Percentiles rank a stretch among this genome's conserved stretches.
Evolutionary conservation across 1,139 yeast species (phyloP).

Genomic region (Taphrina sp.): DNA sequence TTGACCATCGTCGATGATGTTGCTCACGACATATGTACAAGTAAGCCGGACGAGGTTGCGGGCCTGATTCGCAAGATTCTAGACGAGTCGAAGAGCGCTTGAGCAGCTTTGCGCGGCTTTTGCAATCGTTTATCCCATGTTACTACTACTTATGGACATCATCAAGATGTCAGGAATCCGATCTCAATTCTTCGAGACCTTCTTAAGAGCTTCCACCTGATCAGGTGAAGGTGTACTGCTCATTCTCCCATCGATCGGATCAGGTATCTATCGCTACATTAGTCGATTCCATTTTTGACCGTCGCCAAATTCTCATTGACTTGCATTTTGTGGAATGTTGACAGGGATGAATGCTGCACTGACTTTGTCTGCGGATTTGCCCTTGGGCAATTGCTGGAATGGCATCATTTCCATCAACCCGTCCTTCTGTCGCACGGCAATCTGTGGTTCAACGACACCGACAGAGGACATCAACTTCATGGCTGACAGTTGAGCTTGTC

Average conservation of each 20-base stretch:
- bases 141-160: too few species aligned
- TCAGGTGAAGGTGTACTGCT: constrained; percentile 19
- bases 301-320: neutral
- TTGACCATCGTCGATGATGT: constrained; percentile 7
- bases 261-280: constrained; percentile 23
- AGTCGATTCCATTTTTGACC: neutral
- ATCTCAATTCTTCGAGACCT: too few species aligned
- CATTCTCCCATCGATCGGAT: constrained; percentile 24
- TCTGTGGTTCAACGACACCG: constrained; percentile 25
- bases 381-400: constrained; percentile 21
- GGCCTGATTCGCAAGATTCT: constrained; percentile 3
- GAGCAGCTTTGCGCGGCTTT: too few species aligned
- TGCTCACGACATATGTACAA: constrained; percentile 28
- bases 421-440: constrained; percentile 29
- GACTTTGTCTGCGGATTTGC: constrained; percentile 24
- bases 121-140: too few species aligned
- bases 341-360: constrained; percentile 27
- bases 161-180: too few species aligned
- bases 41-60: constrained; percentile 14
- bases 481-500: constrained; percentile 22
- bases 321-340: constrained; percentile 17
- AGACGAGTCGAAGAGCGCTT: too few species aligned
- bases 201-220: constrained; percentile 17
- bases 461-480: constrained; percentile 18
- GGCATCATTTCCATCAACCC: constrained; percentile 33